Conservation (phyloP, 2,329 filamentous ascomycete species). For the Aspergillus glaucus region DNA sequence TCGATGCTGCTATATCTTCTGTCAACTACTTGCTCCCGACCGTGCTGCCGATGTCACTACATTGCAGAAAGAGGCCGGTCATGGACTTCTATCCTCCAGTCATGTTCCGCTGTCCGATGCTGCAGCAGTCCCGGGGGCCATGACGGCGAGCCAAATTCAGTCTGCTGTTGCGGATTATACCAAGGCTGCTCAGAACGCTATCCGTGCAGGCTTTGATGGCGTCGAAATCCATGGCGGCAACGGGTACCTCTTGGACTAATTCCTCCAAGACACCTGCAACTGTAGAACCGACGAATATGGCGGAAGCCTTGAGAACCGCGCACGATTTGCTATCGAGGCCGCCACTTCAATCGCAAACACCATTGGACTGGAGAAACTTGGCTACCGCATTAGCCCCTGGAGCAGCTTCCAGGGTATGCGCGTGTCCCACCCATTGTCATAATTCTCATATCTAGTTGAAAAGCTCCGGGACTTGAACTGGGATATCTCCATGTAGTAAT, state of each 20-base stretch:
- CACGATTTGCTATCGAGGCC: constrained; percentile 48
- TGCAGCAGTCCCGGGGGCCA: constrained; percentile 16
- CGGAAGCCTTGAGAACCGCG: constrained; percentile 42
- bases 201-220: constrained; percentile 48
- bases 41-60: constrained; percentile 43
- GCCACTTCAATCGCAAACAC: constrained; percentile 34
- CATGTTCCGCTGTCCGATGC: constrained; percentile 32
- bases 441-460: constrained; percentile 52
- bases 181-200: constrained; percentile 41
- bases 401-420: constrained; percentile 38
- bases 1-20: constrained; percentile 53
- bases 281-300: constrained; percentile 43
- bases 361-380: constrained; percentile 36
- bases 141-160: constrained; percentile 35
- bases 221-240: constrained; percentile 43
- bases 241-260: constrained; percentile 45
- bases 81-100: constrained; percentile 28
- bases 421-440: constrained; percentile 54
- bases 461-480: constrained; percentile 45
- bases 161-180: constrained; percentile 34
- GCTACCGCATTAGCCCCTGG: constrained; percentile 38
- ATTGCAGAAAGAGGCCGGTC: constrained; percentile 4
- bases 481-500: constrained; percentile 50
- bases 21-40: constrained; percentile 56
- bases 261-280: constrained; percentile 41